Evolutionary conservation across 441 rosid species (phyloP).

Genomic region (Theobroma grandiflorum): DNA sequence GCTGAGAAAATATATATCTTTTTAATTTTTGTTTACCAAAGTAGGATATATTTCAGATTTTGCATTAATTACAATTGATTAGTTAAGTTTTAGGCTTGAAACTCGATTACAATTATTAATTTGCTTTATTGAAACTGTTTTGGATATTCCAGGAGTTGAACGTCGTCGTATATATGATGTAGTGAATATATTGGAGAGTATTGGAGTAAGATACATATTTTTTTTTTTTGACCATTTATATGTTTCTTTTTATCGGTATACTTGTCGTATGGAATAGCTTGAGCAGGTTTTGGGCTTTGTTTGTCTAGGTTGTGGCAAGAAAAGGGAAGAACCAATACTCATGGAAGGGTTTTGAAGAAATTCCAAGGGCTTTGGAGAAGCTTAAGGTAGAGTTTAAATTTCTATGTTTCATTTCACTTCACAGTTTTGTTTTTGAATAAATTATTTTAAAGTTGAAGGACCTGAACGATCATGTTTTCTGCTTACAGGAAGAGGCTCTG

Average conservation of each 20-base stretch:
- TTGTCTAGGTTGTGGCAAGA: constrained; percentile 71
- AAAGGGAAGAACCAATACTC: constrained; percentile 81
- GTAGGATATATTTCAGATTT: background rate
- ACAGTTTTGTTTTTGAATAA: background rate
- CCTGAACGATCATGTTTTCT: background rate
- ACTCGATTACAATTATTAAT: background rate
- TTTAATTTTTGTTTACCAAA: no score
- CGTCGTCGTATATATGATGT: constrained; percentile 87
- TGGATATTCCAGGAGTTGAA: constrained; percentile 64
- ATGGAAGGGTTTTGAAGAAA: constrained; percentile 79
- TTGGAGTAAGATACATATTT: constrained; percentile 57
- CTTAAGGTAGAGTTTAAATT: constrained; percentile 51
- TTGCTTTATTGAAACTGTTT: background rate
- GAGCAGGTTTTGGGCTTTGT: constrained; percentile 27
- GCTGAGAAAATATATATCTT: background rate
- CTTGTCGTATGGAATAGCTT: constrained; percentile 7
- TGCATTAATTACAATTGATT: background rate
- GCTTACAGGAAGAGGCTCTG: constrained; percentile 67
- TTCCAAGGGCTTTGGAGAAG: constrained; percentile 63
- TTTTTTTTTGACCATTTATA: background rate
- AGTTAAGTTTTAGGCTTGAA: background rate
- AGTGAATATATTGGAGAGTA: constrained; percentile 81
- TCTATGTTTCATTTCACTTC: constrained; percentile 14
- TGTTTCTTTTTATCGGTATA: background rate
- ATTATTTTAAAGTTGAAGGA: background rate